Evolutionary conservation across 257 asterid species (phyloP).

Genomic region (Solanum pinnatisectum): DNA sequence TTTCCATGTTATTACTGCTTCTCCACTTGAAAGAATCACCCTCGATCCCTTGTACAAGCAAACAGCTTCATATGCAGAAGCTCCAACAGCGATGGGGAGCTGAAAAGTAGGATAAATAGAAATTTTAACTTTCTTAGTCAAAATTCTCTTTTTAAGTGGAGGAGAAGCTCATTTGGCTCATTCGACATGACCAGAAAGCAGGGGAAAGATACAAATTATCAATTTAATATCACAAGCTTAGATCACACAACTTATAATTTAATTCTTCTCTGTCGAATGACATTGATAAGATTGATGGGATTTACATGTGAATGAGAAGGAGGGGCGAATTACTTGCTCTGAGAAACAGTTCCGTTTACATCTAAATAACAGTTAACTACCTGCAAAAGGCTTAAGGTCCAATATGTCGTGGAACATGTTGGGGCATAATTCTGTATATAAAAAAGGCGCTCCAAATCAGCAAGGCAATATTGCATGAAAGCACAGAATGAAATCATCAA

Average conservation of each 20-base stretch:
- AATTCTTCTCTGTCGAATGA: neutral
- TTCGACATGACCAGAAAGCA: neutral
- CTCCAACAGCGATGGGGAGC: constrained; percentile 51
- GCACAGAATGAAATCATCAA: neutral
- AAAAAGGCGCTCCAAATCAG: neutral
- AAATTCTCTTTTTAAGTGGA: neutral
- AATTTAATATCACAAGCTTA: neutral
- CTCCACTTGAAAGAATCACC: constrained; percentile 33
- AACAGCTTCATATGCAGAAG: constrained; percentile 43
- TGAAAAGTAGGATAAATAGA: constrained; percentile 2
- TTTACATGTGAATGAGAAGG: neutral
- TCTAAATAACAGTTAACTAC: constrained; percentile 10
- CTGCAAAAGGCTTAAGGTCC: constrained; percentile 42
- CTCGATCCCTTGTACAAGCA: constrained; percentile 44
- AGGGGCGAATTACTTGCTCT: neutral
- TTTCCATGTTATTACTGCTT: constrained; percentile 26
- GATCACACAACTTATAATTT: neutral
- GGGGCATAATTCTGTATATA: constrained; percentile 28
- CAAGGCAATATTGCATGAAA: neutral
- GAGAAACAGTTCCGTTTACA: neutral
- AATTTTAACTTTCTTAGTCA: neutral
- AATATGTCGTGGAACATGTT: constrained; percentile 37
- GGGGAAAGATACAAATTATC: neutral
- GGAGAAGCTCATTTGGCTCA: neutral
- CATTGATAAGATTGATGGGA: neutral